phyloP scores from a whole-genome alignment of 2,329 filamentous ascomycete species.

The Aspergillus sp. region DNA sequence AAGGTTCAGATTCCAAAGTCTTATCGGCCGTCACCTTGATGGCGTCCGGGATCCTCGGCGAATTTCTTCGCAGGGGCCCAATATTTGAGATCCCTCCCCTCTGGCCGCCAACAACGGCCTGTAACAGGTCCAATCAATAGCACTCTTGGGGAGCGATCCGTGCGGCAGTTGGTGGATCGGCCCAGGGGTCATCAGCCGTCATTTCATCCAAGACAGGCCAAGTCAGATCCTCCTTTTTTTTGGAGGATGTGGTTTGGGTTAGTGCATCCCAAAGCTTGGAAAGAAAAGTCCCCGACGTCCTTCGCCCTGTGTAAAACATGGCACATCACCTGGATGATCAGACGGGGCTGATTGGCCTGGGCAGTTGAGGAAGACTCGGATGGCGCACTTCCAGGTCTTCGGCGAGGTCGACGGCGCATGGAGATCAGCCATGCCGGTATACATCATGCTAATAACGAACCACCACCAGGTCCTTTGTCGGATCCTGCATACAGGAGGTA shows the following conservation, averaged over 20 bases:
- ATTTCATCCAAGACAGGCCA: neutral
- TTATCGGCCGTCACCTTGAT: neutral
- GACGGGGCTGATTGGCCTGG: conserved; percentile 12
- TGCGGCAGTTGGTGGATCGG: conserved; percentile 14
- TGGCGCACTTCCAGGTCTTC: too few species aligned
- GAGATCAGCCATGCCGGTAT: neutral
- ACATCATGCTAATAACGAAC: neutral
- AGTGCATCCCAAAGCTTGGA: neutral
- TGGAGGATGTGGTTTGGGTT: neutral
- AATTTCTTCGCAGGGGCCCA: conserved; percentile 13
- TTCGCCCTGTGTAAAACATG: neutral
- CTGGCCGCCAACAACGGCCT: conserved; percentile 19
- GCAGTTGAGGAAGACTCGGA: neutral
- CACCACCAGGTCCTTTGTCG: neutral
- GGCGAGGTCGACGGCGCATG: neutral
- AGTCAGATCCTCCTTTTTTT: neutral
- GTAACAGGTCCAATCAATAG: conserved; percentile 21
- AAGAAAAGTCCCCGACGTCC: neutral
- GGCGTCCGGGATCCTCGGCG: conserved; percentile 4
- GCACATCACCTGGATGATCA: neutral
- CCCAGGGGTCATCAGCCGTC: conserved; percentile 11
- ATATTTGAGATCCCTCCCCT: conserved; percentile 22
- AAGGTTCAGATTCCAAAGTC: neutral
- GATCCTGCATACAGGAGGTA: neutral
- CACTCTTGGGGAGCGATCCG: conserved; percentile 12